Base-by-base conservation (phyloP, 176 grass and related monocot genomes). In the Rhipidocladum racemiflorum region DNA sequence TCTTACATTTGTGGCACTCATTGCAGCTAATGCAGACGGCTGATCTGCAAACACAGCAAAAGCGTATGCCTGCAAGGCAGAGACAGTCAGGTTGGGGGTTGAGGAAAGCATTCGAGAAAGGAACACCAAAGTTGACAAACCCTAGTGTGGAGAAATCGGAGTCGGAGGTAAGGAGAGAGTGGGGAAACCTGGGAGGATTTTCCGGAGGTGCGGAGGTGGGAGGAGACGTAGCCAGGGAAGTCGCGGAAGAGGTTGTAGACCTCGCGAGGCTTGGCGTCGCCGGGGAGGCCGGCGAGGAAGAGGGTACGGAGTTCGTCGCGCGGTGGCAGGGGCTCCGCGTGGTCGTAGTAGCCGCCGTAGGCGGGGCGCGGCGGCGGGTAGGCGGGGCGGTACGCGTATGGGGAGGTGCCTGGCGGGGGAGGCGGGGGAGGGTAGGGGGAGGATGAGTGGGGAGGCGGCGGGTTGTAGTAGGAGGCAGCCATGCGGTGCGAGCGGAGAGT, bases 201-300 rank as follows among this genome's bases (percentile, higher is more conserved):
- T 16, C 87, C 88, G 18, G 91, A 65, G 35, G 91, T 48, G 43
- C 89, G 87, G 78, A 98, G 74, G 32, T 86, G 89, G 51, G 88
- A 91, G 43, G 92, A 98, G 60, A 90, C 74, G 72, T 93, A 98
- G 27, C 96, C 92, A 7, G 92, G 78, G 88, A 98, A 95, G 82
- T 95, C 96, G 32, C 92, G 92, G 82, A 98, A 98, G 70, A 98
- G 92, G 79, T 95, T 98, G 82, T 91, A 98, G 77, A 98, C 86
- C 87, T 98, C 96, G 54, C 96, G 92, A 28, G 92, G 67, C 82
- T 90, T 94, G 35, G 77, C 85, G 53, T 95, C 92, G 44, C 80
- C 85, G 61, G 92, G 96, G 72, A 98, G 82, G 23, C 96, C 96
- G 5, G 92, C 96, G 43, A 98, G 45, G 70, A 98, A 98, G 65